phyloP scores from a whole-genome alignment of 2,329 filamentous ascomycete species.

The Colletotrichum siamense region DNA sequence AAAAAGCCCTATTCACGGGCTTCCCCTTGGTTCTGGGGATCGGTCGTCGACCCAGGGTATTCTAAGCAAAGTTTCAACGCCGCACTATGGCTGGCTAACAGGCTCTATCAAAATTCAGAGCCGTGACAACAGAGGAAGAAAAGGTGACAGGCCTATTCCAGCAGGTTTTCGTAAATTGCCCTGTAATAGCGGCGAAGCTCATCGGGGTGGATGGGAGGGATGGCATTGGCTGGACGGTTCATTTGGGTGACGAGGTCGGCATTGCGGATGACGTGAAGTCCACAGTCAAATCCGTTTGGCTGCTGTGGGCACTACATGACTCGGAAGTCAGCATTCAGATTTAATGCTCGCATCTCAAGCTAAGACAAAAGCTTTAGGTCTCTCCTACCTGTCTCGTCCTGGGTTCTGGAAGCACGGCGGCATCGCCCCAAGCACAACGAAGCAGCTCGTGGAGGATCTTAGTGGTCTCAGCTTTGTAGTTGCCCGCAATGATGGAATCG shows the following conservation, averaged over 20 bases:
- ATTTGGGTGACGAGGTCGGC: background rate
- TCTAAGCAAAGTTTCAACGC: background rate
- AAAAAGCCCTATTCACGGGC: no score
- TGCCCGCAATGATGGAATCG: background rate
- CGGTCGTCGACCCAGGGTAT: background rate
- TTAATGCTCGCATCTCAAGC: background rate
- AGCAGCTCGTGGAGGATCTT: background rate
- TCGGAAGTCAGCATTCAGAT: background rate
- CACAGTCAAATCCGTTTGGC: background rate
- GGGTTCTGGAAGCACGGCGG: background rate
- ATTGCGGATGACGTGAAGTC: background rate
- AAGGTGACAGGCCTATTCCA: background rate
- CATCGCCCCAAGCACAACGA: background rate
- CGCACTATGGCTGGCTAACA: background rate
- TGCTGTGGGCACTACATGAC: background rate
- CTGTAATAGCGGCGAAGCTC: background rate
- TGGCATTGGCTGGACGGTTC: background rate
- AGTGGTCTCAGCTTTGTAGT: background rate
- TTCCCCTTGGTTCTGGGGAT: no score
- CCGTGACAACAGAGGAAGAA: background rate
- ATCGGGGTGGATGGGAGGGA: background rate
- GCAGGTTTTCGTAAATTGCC: background rate
- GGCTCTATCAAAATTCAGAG: background rate
- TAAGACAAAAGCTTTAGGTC: no score
- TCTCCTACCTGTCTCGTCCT: rapidly evolving